These are phyloP conservation scores for Candida michaelii DNA, from an alignment of 805 yeast genomes.

Conservation along the genomic window DNA sequence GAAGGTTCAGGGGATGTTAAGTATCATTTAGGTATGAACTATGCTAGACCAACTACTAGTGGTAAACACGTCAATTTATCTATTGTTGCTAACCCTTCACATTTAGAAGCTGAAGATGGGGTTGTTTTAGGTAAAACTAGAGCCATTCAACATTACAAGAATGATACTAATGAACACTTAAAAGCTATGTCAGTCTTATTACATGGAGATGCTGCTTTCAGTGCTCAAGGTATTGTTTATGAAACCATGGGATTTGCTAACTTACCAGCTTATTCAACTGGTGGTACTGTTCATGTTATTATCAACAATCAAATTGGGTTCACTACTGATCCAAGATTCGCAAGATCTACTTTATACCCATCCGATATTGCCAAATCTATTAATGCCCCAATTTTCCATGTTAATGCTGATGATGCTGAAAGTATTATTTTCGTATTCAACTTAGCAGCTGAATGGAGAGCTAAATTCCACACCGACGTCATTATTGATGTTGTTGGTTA, in stretches of 20 bases:
- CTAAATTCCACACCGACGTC: conserved; percentile 93
- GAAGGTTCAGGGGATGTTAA: conserved; percentile 99
- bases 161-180: conserved; percentile 75
- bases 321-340: conserved; percentile 97
- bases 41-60: conserved; percentile 97
- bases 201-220: conserved; percentile 99
- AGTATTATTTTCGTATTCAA: conserved; percentile 87
- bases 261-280: conserved; percentile 94
- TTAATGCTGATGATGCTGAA: conserved; percentile 97
- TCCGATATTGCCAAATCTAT: conserved; percentile 95
- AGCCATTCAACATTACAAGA: conserved; percentile 89
- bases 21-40: conserved; percentile 99
- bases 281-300: conserved; percentile 96
- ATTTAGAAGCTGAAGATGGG: conserved; percentile 98
- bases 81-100: conserved; percentile 97
- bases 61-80: conserved; percentile 96
- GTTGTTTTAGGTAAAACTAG: conserved; percentile 97
- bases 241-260: conserved; percentile 95
- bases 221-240: conserved; percentile 98
- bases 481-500: conserved; percentile 96
- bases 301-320: conserved; percentile 99
- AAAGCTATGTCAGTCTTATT: conserved; percentile 90
- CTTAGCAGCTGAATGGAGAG: conserved; percentile 98
- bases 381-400: conserved; percentile 99
- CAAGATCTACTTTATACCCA: conserved; percentile 97